Base-by-base conservation (phyloP, 441 rosid genomes). In the Omphalea diandra region DNA sequence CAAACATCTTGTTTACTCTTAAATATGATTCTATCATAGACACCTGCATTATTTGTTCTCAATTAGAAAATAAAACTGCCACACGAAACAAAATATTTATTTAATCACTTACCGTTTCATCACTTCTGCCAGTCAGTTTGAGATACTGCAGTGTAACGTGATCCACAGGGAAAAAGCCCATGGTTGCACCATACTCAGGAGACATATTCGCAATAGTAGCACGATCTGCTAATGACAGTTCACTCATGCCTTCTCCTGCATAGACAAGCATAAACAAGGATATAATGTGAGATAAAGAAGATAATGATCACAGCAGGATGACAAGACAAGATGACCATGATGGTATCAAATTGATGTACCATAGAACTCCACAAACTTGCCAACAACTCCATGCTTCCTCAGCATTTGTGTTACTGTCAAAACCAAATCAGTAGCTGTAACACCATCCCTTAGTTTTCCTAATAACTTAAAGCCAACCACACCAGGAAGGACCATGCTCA, bases 401-500 rank as follows among this genome's bases (percentile, higher is more conserved):
- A 95, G 84, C 78, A 93, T 93, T 84, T 95, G 98, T 64, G 99
- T 95, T 26, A 87, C 99, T 4, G 98, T 95, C 71, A 95, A 79
- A 78, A 95, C 99, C 88, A 95, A 84, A 77, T 95, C 99, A 33
- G 98, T 95, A 68, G 99, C 97, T 55, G 99, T 95, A 41, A 95
- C 95, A 76, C 99, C 99, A 83, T 88, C 81, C 71, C 82, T 83
- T 70, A 95, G 77, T 67, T 88, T 90, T 59, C 98, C 97, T 8
- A 94, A 79, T 67, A 95, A 78, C 82, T 95, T 95, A 83, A 92
- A 95, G 60, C 99, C 99, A 81, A 93, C 98, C 65, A 95, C 99
- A 66, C 97, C 99, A 62, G 99, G 98, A 75, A 95, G 78, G 60
- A 95, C 99, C 99, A 95, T 92, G 85, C 98, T 94, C 98, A 94